Evolutionary conservation across 495 filamentous ascomycete genomes (phyloP).

Genomic region (Astrothelium macrocarpum): DNA sequence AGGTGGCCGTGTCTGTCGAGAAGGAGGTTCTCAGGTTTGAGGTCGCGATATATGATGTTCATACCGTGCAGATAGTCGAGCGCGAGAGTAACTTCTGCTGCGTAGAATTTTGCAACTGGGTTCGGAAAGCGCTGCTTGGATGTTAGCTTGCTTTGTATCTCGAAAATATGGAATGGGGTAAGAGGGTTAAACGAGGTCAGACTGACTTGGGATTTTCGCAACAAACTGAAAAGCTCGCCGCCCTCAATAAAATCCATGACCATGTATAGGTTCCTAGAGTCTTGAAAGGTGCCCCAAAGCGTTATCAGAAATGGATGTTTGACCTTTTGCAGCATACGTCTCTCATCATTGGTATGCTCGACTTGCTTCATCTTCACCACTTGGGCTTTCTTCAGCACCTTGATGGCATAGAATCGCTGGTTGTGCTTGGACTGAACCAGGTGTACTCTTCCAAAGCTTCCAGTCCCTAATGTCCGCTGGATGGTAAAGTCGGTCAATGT

Average conservation of each 20-base stretch:
- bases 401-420: constrained; percentile 93
- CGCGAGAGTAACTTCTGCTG: constrained; percentile 90
- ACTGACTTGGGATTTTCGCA: constrained; percentile 92
- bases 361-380: constrained; percentile 99
- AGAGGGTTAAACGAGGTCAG: background rate
- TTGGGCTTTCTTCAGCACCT: constrained; percentile 95
- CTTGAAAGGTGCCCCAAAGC: constrained; percentile 96
- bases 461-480: constrained; percentile 84
- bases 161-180: background rate
- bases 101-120: constrained; percentile 97
- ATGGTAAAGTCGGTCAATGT: constrained; percentile 79
- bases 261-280: constrained; percentile 94
- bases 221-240: constrained; percentile 88
- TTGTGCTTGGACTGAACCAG: constrained; percentile 96
- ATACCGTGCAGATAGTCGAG: constrained; percentile 91
- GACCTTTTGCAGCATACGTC: constrained; percentile 85
- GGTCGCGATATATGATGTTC: constrained; percentile 93
- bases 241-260: constrained; percentile 99
- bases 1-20: constrained; percentile 93
- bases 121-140: constrained; percentile 80
- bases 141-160: background rate
- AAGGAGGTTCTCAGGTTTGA: constrained; percentile 94
- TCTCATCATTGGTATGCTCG: constrained; percentile 96
- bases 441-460: constrained; percentile 93
- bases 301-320: constrained; percentile 97